Conservation (phyloP, 2,329 filamentous ascomycete species). For the Geoglossum cookeanum region DNA sequence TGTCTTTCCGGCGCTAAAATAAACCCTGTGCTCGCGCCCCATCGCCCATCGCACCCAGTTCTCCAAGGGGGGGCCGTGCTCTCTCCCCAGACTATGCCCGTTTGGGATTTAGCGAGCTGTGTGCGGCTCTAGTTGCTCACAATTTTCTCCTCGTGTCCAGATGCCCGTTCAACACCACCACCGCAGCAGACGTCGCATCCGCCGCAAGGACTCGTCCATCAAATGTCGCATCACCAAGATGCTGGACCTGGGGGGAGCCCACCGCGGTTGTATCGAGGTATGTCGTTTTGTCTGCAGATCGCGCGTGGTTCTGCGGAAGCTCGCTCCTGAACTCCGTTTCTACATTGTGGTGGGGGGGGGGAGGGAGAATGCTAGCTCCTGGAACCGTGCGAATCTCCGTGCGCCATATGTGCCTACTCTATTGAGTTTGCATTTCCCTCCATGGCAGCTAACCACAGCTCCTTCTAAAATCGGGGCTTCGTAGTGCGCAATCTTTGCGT, state of each 20-base stretch:
- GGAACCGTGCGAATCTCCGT: background rate
- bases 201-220: background rate
- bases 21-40: background rate
- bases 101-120: background rate
- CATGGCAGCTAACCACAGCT: background rate
- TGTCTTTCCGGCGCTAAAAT: background rate
- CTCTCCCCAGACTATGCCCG: background rate
- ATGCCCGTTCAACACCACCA: background rate
- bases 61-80: background rate
- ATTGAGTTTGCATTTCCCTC: background rate
- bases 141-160: background rate
- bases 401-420: background rate
- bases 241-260: background rate
- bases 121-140: background rate
- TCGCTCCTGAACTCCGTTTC: no score
- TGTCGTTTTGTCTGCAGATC: background rate
- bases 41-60: background rate
- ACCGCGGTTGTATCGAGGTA: background rate
- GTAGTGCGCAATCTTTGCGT: background rate
- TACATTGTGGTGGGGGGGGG: background rate
- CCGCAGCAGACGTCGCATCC: background rate
- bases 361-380: background rate
- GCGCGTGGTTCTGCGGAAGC: background rate
- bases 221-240: slow-evolving; percentile 2
- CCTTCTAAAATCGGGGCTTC: background rate